phyloP scores from a whole-genome alignment of 2,329 filamentous ascomycete genomes.

The Ascochyta viciae-villosae region DNA sequence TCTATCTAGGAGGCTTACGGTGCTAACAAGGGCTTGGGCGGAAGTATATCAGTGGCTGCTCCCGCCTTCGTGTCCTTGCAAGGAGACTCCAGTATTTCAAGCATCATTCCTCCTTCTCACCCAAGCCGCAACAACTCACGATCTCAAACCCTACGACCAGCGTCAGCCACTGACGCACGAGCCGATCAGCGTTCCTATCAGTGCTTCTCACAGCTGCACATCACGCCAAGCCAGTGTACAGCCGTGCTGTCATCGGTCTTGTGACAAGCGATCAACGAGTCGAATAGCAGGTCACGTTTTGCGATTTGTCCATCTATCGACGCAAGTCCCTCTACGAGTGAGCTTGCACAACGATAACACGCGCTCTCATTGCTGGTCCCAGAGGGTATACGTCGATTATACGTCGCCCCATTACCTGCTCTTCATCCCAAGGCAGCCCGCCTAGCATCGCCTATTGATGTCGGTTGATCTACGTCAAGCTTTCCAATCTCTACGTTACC shows the following conservation, averaged over 20 bases:
- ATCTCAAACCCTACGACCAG: slow-evolving; percentile 1
- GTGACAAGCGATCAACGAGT: slow-evolving; percentile 38
- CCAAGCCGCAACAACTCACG: slow-evolving; percentile 1
- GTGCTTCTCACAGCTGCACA: slow-evolving; percentile 22
- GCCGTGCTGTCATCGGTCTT: slow-evolving; percentile 42
- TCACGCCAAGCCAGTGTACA: slow-evolving; percentile 43
- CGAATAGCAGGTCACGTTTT: slow-evolving; percentile 32
- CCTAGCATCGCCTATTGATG: slow-evolving; percentile 56
- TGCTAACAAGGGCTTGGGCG: slow-evolving; percentile 33
- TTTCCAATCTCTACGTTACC: slow-evolving; percentile 61
- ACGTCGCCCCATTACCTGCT: slow-evolving; percentile 16
- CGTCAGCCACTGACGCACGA: slow-evolving; percentile 7
- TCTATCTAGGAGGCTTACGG: slow-evolving; percentile 31
- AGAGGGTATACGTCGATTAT: slow-evolving; percentile 28
- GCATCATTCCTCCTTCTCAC: not conserved
- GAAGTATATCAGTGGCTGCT: slow-evolving; percentile 45
- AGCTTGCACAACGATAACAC: slow-evolving; percentile 32
- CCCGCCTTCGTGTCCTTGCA: slow-evolving; percentile 22
- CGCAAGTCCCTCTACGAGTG: slow-evolving; percentile 27
- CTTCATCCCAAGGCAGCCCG: slow-evolving; percentile 32
- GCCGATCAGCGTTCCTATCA: slow-evolving; percentile 7
- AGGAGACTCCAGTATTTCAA: slow-evolving; percentile 6
- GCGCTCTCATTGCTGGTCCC: slow-evolving; percentile 24
- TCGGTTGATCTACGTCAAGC: slow-evolving; percentile 65
- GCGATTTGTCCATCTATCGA: slow-evolving; percentile 34